Evolutionary conservation across 331 rosid genomes (phyloP).

Genomic region (Acacia pycnantha): DNA sequence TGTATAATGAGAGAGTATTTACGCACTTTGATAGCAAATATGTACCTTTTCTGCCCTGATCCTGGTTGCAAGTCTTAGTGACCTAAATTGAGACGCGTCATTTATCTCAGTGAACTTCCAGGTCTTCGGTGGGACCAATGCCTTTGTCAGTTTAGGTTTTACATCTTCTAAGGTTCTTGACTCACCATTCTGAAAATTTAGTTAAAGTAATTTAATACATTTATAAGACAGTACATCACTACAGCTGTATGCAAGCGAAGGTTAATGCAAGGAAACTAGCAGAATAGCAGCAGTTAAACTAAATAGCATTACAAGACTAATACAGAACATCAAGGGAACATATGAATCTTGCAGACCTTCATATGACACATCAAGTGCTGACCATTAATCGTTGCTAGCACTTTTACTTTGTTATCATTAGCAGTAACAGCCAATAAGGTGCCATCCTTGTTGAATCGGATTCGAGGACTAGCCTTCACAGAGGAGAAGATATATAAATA

Average conservation of each 20-base stretch:
- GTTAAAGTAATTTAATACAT: not conserved
- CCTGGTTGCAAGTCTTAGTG: conserved; percentile 21
- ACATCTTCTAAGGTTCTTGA: conserved; percentile 12
- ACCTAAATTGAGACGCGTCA: conserved; percentile 25
- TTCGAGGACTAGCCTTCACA: conserved; percentile 24
- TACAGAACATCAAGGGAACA: not conserved
- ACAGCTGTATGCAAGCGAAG: not conserved
- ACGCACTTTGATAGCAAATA: not conserved
- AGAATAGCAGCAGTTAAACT: not conserved
- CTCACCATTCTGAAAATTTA: not conserved
- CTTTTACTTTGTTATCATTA: conserved; percentile 21
- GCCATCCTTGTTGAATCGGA: conserved; percentile 37
- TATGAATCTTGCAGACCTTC: conserved; percentile 9
- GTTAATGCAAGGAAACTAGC: not conserved
- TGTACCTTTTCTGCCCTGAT: conserved; percentile 23
- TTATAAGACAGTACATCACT: not conserved
- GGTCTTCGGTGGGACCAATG: conserved; percentile 12
- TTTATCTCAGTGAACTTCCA: conserved; percentile 27
- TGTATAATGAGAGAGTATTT: not conserved
- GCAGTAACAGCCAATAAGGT: conserved; percentile 34
- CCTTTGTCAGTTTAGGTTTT: conserved; percentile 21
- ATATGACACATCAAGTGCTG: not conserved
- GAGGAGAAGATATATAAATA: not conserved
- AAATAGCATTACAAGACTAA: not conserved
- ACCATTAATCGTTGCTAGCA: conserved; percentile 32